Evolutionary conservation across 176 grass and related monocot genomes (phyloP), one percentile per base, ranked within the genome.

Genomic region (Paspalum vaginatum): DNA sequence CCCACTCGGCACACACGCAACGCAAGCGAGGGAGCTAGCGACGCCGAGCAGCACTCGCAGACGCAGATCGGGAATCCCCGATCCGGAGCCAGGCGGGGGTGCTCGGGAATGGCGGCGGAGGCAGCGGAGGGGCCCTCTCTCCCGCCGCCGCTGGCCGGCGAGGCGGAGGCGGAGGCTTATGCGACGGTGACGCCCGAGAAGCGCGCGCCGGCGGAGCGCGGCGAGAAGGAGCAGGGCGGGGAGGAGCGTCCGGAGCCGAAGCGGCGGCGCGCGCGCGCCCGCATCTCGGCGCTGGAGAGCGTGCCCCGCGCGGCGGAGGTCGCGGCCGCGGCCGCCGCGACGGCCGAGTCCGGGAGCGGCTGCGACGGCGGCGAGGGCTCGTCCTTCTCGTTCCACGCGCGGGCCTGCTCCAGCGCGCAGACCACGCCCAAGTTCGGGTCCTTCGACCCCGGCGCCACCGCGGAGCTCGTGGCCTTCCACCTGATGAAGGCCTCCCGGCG

Each of bases 341-440:
- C 40, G 41, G 59, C 11, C 14, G 65, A 41, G 18, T 6, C 62
- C 4, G 25, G 39, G 20, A 41, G 27, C 32, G 72, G 32, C 17
- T 44, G 32, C 54, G 63, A 58, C 53, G 82, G 18, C 0, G 73
- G 21, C 5, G 75, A 46, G 5, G 32, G 32, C 32, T 2, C 20
- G 17, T 20, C 69, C 26, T 88, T 88, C 86, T 67, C 86, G 60
- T 88, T 88, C 81, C 81, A 84, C 50, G 68, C 80, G 61, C 68
- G 67, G 68, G 66, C 75, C 80, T 84, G 74, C 75, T 67, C 75
- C 60, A 76, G 80, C 51, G 32, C 72, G 68, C 67, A 88, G 81
- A 88, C 86, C 11, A 84, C 80, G 80, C 86, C 86, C 80, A 88
- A 74, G 69, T 88, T 88, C 68, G 75, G 81, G 51, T 88, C 86